Percentiles rank a stretch among this genome's conserved stretches.
Evolutionary conservation across 257 asterid genomes (phyloP).

Genomic region (Schizonepeta tenuifolia): DNA sequence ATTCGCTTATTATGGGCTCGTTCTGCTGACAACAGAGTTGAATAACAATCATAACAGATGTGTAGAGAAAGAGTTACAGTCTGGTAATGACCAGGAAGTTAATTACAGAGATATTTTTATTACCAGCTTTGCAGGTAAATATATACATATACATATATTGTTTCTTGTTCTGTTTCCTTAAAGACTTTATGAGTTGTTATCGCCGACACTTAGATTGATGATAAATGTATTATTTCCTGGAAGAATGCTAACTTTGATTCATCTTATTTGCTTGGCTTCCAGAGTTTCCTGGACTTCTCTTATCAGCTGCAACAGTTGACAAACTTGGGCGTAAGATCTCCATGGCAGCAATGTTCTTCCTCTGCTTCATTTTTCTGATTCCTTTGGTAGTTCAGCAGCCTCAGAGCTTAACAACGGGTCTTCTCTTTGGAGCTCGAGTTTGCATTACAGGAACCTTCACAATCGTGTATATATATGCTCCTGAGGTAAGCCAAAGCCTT

Average conservation of each 20-base stretch:
- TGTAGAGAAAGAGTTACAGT: constrained; percentile 30
- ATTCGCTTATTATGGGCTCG: constrained; percentile 76
- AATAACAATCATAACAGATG: constrained; percentile 54
- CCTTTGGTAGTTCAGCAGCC: constrained; percentile 61
- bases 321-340: constrained; percentile 72
- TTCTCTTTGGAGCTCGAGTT: constrained; percentile 72
- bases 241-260: constrained; percentile 32
- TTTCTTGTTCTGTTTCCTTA: constrained; percentile 9
- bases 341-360: constrained; percentile 61
- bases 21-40: constrained; percentile 78
- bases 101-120: constrained; percentile 64
- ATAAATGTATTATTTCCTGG: background rate
- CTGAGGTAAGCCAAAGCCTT: constrained; percentile 56
- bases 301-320: constrained; percentile 71
- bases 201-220: background rate
- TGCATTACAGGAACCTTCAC: constrained; percentile 71
- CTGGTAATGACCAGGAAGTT: constrained; percentile 45
- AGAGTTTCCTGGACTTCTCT: constrained; percentile 72
- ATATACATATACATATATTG: background rate
- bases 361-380: constrained; percentile 63
- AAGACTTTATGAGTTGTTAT: background rate
- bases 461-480: constrained; percentile 70
- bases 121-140: constrained; percentile 77
- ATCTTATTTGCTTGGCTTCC: constrained; percentile 37
- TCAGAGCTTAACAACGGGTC: constrained; percentile 51